phyloP scores from a whole-genome alignment of 768 basidiomycete genomes.

The Boletus vinaceobasis region DNA sequence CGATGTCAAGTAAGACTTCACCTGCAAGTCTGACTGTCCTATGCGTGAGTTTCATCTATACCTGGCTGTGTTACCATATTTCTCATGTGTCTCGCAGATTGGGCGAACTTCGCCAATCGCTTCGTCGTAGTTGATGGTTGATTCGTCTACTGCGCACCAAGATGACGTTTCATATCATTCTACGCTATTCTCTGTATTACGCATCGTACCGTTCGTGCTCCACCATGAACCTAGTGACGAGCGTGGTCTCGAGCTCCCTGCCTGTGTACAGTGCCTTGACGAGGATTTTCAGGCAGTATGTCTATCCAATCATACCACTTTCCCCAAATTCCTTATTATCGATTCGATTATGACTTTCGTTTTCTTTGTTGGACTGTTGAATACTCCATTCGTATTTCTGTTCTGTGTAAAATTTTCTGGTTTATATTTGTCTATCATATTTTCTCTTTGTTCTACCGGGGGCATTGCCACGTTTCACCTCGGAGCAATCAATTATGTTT shows the following conservation, averaged over 20 bases:
- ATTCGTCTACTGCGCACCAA: slow-evolving; percentile 32
- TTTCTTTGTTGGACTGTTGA: slow-evolving; percentile 13
- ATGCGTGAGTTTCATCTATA: slow-evolving; percentile 25
- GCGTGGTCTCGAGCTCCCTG: slow-evolving; percentile 54
- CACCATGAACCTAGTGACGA: slow-evolving; percentile 58
- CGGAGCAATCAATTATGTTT: no score
- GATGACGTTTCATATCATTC: slow-evolving; percentile 33
- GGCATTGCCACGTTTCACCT: no score
- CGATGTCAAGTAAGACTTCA: slow-evolving; percentile 54
- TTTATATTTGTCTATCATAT: slow-evolving; percentile 17
- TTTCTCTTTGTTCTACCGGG: not conserved
- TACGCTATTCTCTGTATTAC: slow-evolving; percentile 45
- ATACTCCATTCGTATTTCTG: slow-evolving; percentile 2
- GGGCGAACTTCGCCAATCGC: slow-evolving; percentile 38
- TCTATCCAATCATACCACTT: slow-evolving; percentile 9
- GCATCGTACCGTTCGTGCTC: slow-evolving; percentile 61
- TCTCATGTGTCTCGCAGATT: slow-evolving; percentile 25
- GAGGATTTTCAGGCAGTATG: slow-evolving; percentile 25
- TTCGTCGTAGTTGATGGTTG: slow-evolving; percentile 39
- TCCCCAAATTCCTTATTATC: not conserved
- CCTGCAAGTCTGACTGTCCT: slow-evolving; percentile 12
- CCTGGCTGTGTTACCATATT: not conserved
- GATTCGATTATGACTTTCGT: slow-evolving; percentile 2
- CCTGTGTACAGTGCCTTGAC: slow-evolving; percentile 21
- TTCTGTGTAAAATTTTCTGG: not conserved